Percentiles rank a stretch among this genome's conserved stretches.
These are phyloP conservation scores for Exophiala calicioides DNA, from an alignment of 2,329 filamentous ascomycete species.

Conservation along the genomic window DNA sequence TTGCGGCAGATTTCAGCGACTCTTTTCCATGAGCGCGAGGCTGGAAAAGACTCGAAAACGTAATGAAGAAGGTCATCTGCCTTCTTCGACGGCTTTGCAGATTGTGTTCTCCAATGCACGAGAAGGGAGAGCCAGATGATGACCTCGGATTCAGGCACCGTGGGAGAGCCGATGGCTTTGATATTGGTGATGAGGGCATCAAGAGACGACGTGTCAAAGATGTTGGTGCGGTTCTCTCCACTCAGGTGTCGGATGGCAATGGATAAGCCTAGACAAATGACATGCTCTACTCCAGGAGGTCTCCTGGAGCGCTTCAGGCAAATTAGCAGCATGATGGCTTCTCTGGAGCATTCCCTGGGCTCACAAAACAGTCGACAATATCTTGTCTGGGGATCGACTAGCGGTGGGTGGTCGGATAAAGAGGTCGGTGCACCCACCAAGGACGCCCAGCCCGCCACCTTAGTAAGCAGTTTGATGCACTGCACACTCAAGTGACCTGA, in stretches of 20 bases:
- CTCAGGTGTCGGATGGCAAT: constrained; percentile 22
- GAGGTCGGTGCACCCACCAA: constrained; percentile 4
- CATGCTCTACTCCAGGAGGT: constrained; percentile 17
- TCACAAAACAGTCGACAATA: constrained; percentile 22
- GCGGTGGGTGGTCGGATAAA: background rate
- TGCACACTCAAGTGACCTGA: constrained; percentile 21
- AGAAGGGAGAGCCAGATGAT: constrained; percentile 22
- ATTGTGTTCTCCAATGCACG: constrained; percentile 22
- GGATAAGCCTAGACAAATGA: constrained; percentile 19
- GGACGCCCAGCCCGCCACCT: constrained; percentile 14
- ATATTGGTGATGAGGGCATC: constrained; percentile 9
- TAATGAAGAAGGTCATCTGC: constrained; percentile 19
- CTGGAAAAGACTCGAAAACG: constrained; percentile 19
- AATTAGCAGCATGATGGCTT: constrained; percentile 16
- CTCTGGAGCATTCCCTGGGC: constrained; percentile 20
- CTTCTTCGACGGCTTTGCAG: constrained; percentile 5
- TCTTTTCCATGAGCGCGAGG: constrained; percentile 17
- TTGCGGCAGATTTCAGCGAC: constrained; percentile 20
- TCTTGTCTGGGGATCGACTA: constrained; percentile 3
- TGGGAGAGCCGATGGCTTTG: constrained; percentile 19
- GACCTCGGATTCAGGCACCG: constrained; percentile 17
- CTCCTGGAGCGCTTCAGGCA: constrained; percentile 14
- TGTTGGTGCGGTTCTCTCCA: constrained; percentile 21
- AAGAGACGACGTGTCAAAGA: constrained; percentile 21
- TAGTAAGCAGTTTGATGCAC: constrained; percentile 22